Percentiles rank a stretch among this genome's conserved stretches.
Evolutionary conservation across 345 rosid genomes (phyloP).

Genomic region (Tarenaya hassleriana): DNA sequence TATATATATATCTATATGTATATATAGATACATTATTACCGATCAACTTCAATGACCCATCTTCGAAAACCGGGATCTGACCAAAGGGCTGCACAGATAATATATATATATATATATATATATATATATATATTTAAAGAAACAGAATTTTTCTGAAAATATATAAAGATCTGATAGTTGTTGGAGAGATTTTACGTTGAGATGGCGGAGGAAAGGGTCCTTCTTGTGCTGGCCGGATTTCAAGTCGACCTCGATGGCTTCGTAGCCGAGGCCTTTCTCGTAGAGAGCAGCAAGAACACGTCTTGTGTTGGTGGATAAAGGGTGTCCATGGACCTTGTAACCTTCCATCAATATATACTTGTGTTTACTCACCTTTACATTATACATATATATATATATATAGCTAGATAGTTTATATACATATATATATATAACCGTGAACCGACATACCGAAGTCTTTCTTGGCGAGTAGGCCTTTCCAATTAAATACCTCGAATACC

Average conservation of each 20-base stretch:
- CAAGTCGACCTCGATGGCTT: conserved; percentile 19
- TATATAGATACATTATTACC: conserved; percentile 31
- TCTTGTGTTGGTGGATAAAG: conserved; percentile 22
- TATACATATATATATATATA: too few relatives aligned
- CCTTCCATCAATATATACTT: background rate
- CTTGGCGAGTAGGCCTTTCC: too few relatives aligned
- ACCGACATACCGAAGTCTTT: too few relatives aligned
- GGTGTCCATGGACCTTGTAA: conserved; percentile 22
- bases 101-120: too few relatives aligned
- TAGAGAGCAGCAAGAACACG: conserved; percentile 28
- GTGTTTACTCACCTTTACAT: too few relatives aligned
- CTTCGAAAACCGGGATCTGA: conserved; percentile 51
- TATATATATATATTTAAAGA: too few relatives aligned
- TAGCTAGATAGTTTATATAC: too few relatives aligned
- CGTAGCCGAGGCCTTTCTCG: conserved; percentile 23
- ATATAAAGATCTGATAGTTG: too few relatives aligned
- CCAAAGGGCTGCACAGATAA: conserved; percentile 78
- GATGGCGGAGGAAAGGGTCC: conserved; percentile 11
- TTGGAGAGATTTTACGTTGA: conserved; percentile 22
- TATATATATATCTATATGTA: background rate
- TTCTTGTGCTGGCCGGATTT: conserved; percentile 17
- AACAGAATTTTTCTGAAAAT: too few relatives aligned
- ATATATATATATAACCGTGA: too few relatives aligned
- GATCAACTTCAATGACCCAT: conserved; percentile 49
- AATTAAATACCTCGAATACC: too few relatives aligned